phyloP scores from a whole-genome alignment of 2,329 filamentous ascomycete genomes.

The Cucurbitaria berberidis region DNA sequence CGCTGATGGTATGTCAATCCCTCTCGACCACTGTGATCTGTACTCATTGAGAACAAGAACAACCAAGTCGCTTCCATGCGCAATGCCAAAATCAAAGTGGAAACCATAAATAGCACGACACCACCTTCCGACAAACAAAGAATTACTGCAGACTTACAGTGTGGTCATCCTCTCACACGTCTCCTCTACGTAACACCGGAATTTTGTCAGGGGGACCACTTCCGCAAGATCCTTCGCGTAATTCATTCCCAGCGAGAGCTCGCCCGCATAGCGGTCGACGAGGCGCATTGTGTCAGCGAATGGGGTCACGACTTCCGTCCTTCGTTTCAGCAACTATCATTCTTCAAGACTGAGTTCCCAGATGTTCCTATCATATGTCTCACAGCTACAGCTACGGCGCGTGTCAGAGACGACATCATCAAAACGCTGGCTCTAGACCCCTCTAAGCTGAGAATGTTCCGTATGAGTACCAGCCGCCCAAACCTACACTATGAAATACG shows the following conservation, averaged over 20 bases:
- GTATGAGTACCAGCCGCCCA: slow-evolving; percentile 80
- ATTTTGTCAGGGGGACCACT: slow-evolving; percentile 77
- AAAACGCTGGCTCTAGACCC: slow-evolving; percentile 72
- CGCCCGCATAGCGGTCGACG: slow-evolving; percentile 87
- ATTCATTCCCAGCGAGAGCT: slow-evolving; percentile 83
- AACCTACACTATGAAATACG: slow-evolving; percentile 92
- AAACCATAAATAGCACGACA: slow-evolving; percentile 86
- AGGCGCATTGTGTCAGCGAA: slow-evolving; percentile 96
- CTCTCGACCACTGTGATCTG: background rate
- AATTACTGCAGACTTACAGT: slow-evolving; percentile 82
- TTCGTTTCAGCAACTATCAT: slow-evolving; percentile 84
- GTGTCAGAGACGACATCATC: slow-evolving; percentile 83
- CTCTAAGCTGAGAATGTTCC: slow-evolving; percentile 72
- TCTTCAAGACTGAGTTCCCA: slow-evolving; percentile 82
- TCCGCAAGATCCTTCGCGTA: slow-evolving; percentile 74
- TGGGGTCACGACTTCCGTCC: slow-evolving; percentile 98
- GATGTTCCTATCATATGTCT: slow-evolving; percentile 90
- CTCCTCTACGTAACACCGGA: slow-evolving; percentile 95
- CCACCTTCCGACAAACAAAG: slow-evolving; percentile 66
- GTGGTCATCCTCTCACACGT: slow-evolving; percentile 81
- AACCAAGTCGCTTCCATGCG: slow-evolving; percentile 88
- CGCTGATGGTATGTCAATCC: slow-evolving; percentile 73
- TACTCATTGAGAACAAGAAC: slow-evolving; percentile 61
- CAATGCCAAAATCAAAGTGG: slow-evolving; percentile 76
- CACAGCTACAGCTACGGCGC: slow-evolving; percentile 85